Conservation (phyloP, 805 yeast species). For the Barnettozyma californica region DNA sequence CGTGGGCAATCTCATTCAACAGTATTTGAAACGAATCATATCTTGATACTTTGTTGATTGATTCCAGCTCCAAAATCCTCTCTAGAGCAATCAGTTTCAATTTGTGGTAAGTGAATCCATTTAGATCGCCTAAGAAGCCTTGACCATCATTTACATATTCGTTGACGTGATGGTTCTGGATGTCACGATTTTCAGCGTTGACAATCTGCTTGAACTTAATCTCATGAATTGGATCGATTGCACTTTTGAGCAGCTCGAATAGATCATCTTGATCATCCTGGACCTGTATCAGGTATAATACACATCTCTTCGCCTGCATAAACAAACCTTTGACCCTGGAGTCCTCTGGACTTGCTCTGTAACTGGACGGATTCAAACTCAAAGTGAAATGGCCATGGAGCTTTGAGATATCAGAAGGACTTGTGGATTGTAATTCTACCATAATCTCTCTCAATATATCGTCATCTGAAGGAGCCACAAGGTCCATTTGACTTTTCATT, state of each 20-base stretch:
- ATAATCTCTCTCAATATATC: slow-evolving; percentile 49
- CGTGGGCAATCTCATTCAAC: slow-evolving; percentile 77
- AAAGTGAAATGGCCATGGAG: slow-evolving; percentile 51
- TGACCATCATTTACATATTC: slow-evolving; percentile 38
- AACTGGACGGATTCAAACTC: slow-evolving; percentile 52
- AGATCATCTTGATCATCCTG: slow-evolving; percentile 64
- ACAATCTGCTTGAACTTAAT: slow-evolving; percentile 51
- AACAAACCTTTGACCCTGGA: slow-evolving; percentile 53
- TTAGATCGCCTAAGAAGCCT: slow-evolving; percentile 46
- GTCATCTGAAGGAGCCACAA: slow-evolving; percentile 42
- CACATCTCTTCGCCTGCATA: slow-evolving; percentile 75
- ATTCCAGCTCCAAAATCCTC: slow-evolving; percentile 69
- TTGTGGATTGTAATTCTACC: slow-evolving; percentile 36
- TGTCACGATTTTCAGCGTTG: slow-evolving; percentile 36
- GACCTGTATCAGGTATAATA: slow-evolving; percentile 77
- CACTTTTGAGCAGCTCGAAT: slow-evolving; percentile 61
- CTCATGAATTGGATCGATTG: slow-evolving; percentile 69
- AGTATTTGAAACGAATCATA: slow-evolving; percentile 71
- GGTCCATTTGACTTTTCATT: slow-evolving; percentile 36
- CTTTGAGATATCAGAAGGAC: slow-evolving; percentile 41
- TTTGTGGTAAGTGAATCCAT: slow-evolving; percentile 55
- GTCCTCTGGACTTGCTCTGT: slow-evolving; percentile 41
- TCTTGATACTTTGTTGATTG: slow-evolving; percentile 57
- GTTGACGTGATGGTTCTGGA: slow-evolving; percentile 32
- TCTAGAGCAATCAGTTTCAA: slow-evolving; percentile 74